Base-by-base conservation (phyloP, 345 rosid genomes). In the Acer campestre region DNA sequence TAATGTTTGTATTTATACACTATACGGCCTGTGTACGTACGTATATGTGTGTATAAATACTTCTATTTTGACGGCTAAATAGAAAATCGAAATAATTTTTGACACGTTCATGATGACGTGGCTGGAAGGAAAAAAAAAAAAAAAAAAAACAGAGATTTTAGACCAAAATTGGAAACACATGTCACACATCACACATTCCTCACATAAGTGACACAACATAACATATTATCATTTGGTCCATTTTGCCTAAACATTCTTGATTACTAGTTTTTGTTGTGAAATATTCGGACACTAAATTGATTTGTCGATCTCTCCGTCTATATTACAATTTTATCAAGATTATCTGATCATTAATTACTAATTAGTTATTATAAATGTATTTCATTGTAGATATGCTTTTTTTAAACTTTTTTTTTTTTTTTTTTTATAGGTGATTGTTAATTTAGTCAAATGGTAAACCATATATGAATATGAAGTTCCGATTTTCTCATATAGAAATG, bases 91-190 rank as follows among this genome's bases (percentile, higher is more conserved):
- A 23, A 46, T 42, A 46, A 20, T 7, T 51, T 29, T 80, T 79
- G 83, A 82, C 74, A 84, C 78, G 70, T 77, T 62, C 62, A 7
- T 13, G 14, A 59, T 73, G 79, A 84, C 78, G 75, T 79, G 75
- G 65, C 77, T 7, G 48, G 2, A 25, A 25, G 1, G 1, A 25
- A 25, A 25, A 1, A 29, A 29, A 27, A 27, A 29, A 64, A 12
- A 51, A 42, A 7, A 42, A 16, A 20, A n/a, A 7, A n/a, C 27
- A 9, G 0, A 4, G 13, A 20, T 59, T 59, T 53, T 53, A 53
- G 58, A 16, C n/a, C 58, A 4, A 14, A 18, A 51, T 14, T 7
- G 27, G 62, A 4, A 27, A 58, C 25, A 18, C 62, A 58, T 29
- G 4, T 3, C 5, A 35, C 6, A 35, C 38, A 35, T 35, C 38